These are phyloP conservation scores for Thelephora terrestris DNA, from an alignment of 1,284 basidiomycete genomes.

Conservation along the genomic window DNA sequence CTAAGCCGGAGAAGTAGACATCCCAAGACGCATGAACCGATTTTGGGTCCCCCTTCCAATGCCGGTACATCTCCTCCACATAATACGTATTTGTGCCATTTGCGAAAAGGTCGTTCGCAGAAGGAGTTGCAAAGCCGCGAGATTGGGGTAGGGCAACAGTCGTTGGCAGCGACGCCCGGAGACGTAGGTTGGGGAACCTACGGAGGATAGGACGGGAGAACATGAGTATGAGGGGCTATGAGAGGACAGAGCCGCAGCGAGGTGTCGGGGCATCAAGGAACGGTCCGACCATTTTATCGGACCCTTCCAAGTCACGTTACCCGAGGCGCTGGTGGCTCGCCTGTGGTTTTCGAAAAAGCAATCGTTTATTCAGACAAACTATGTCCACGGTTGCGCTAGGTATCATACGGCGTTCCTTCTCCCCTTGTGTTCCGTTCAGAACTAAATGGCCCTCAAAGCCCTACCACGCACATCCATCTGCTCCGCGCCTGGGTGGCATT, in stretches of 20 bases:
- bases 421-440: neutral
- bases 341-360: no score
- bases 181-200: slow-evolving; percentile 11
- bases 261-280: neutral
- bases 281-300: no score
- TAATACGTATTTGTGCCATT: slow-evolving; percentile 93
- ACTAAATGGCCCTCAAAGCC: no score
- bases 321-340: no score
- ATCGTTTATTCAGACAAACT: no score
- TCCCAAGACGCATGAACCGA: slow-evolving; percentile 95
- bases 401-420: neutral
- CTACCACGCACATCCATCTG: neutral
- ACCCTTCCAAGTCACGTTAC: no score
- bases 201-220: slow-evolving; percentile 7
- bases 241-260: neutral
- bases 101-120: slow-evolving; percentile 73
- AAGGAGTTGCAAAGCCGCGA: slow-evolving; percentile 43
- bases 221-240: neutral
- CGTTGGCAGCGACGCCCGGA: slow-evolving; percentile 4
- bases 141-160: slow-evolving; percentile 9
- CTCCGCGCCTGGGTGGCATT: slow-evolving; percentile 33
- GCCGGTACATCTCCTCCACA: slow-evolving; percentile 91
- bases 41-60: slow-evolving; percentile 84
- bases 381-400: no score
- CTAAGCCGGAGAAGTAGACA: slow-evolving; percentile 90